Base-by-base conservation (phyloP, 2,329 filamentous ascomycete species). In the Cadophora gregata region DNA sequence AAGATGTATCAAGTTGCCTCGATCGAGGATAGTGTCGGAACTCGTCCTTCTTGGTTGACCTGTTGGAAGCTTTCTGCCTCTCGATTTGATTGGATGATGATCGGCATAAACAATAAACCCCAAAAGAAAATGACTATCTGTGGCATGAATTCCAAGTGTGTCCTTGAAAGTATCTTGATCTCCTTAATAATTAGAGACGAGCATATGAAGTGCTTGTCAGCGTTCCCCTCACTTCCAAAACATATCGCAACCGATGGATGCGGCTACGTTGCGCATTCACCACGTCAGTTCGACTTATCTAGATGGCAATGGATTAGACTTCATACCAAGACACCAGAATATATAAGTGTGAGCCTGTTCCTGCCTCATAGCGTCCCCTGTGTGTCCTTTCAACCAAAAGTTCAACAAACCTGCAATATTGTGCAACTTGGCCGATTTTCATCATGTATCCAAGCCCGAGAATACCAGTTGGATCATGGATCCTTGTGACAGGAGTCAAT, bases 401-500 rank as follows among this genome's bases (percentile, higher is more conserved):
- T 38, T 24, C 10, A 38, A 24, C 33, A 19, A 8, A 5, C 1
- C 16, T 12, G 29, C n/a, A 3, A 24, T n/a, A 29, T 2, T 14
- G 27, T 45, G 10, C 6, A 21, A n/a, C 7, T 31, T 25, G 4
- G 9, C 14, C 29, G 7, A 5, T 6, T 5, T 27, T 12, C 42
- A 59, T 19, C n/a, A 58, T 63, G 62, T 63, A 55, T 38, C 53
- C 51, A 42, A 58, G 59, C 21, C 64, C 51, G 19, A 55, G 50
- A 59, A 59, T 64, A 33, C 51, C 62, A 29, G 27, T 33, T 12
- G 62, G 31, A 24, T 64, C 62, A 73, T 71, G 72, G 0, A 74
- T 82, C 19, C 77, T 83, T 0, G 74, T 83, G 2, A 83, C 80
- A 0, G 81, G 80, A 4, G 76, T 69, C 33, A 82, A 80, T 50